Evolutionary conservation across 2,329 filamentous ascomycete species (phyloP).

Genomic region (Rhynchosporium graminicola): DNA sequence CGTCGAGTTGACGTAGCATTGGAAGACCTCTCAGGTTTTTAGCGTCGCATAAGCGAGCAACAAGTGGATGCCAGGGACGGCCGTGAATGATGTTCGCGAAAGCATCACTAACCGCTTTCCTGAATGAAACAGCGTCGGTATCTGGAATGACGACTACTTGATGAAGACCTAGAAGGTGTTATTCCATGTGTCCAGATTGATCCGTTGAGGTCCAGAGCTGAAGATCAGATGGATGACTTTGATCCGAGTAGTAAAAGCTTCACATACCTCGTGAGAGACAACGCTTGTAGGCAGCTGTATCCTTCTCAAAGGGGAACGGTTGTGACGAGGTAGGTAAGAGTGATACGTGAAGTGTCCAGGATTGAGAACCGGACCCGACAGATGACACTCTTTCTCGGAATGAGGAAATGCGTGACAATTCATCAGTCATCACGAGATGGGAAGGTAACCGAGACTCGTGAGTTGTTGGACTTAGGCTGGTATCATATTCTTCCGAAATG

Average conservation of each 20-base stretch:
- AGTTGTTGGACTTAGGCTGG: constrained; percentile 13
- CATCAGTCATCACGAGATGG: constrained; percentile 24
- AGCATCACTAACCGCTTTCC: constrained; percentile 49
- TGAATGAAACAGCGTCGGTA: constrained; percentile 51
- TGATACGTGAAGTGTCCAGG: constrained; percentile 62
- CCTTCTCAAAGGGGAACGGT: constrained; percentile 62
- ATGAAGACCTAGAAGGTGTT: constrained; percentile 46
- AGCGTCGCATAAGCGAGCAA: constrained; percentile 59
- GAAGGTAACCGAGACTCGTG: constrained; percentile 19
- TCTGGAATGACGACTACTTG: constrained; percentile 57
- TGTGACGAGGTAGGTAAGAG: constrained; percentile 55
- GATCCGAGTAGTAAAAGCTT: not conserved
- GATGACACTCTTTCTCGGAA: constrained; percentile 32
- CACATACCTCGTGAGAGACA: constrained; percentile 53
- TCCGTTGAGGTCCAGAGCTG: not conserved
- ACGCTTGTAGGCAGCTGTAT: constrained; percentile 61
- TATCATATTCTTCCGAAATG: constrained; percentile 21
- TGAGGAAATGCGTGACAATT: constrained; percentile 28
- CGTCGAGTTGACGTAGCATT: constrained; percentile 57
- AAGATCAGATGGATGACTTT: not conserved
- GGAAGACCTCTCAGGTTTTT: constrained; percentile 56
- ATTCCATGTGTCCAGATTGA: not conserved
- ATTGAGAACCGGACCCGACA: constrained; percentile 39
- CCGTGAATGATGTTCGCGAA: constrained; percentile 53
- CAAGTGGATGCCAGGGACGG: constrained; percentile 58